phyloP scores from a whole-genome alignment of 768 basidiomycete genomes.

The Lentinula raphanica region DNA sequence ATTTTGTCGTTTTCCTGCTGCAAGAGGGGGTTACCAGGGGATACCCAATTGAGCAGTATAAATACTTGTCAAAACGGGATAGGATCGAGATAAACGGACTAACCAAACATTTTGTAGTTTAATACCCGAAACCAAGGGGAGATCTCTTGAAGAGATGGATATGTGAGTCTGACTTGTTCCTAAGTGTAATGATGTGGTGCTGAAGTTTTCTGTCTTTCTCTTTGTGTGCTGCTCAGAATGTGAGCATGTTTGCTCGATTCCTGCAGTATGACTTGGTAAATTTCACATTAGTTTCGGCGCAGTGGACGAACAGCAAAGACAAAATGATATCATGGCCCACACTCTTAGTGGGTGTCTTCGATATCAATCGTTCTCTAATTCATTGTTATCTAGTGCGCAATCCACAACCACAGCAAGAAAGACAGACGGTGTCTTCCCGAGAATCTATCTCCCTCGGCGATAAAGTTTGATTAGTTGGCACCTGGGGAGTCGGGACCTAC shows the following conservation, averaged over 20 bases:
- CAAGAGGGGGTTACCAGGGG: no score
- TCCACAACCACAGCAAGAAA: not conserved
- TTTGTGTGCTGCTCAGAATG: not conserved
- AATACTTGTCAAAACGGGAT: no score
- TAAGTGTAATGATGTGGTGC: no score
- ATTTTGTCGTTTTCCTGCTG: not conserved
- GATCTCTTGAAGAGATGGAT: slow-evolving; percentile 51
- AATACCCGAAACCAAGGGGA: slow-evolving; percentile 61
- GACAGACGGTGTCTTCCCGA: not conserved
- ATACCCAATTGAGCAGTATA: no score
- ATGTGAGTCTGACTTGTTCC: no score
- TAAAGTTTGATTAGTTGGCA: not conserved
- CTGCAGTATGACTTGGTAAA: no score
- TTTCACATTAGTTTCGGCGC: not conserved
- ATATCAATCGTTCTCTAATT: not conserved
- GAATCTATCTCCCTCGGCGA: not conserved
- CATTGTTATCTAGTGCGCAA: not conserved
- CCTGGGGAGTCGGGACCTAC: no score
- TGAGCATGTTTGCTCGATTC: not conserved
- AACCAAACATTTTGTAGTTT: slow-evolving; percentile 19
- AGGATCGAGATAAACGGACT: no score
- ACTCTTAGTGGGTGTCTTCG: not conserved
- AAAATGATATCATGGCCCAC: not conserved
- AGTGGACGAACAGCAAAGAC: not conserved
- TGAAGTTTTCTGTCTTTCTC: no score